A percentile compares a stretch with the other conserved stretches of the same genome.
phyloP scores from a whole-genome alignment of 495 filamentous ascomycete species.

The Penicillium steckii region DNA sequence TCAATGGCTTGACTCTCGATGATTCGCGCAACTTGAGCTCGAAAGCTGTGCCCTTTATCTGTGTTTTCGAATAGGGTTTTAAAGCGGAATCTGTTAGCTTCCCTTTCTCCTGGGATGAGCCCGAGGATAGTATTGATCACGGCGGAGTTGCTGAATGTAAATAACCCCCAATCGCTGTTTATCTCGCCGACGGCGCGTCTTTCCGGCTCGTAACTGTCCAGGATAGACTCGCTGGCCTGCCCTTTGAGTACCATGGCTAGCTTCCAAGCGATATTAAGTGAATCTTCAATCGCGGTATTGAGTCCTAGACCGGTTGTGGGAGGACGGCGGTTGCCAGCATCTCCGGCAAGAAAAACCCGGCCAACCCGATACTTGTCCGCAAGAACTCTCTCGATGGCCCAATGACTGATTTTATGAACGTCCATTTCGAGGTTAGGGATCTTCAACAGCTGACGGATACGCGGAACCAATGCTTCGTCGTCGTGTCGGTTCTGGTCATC shows the following conservation, averaged over 20 bases:
- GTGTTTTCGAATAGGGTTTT: background rate
- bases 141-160: background rate
- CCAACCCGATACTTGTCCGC: background rate
- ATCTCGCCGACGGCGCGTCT: background rate
- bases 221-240: background rate
- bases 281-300: background rate
- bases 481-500: background rate
- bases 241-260: background rate
- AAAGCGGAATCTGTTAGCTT: background rate
- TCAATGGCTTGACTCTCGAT: background rate
- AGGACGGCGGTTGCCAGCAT: background rate
- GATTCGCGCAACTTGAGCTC: background rate
- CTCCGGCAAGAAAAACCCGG: background rate
- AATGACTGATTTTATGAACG: background rate
- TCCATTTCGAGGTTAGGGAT: background rate
- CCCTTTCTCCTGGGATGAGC: background rate
- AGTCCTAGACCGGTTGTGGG: background rate
- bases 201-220: background rate
- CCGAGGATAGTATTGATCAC: background rate
- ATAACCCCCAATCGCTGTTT: background rate
- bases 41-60: background rate
- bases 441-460: background rate
- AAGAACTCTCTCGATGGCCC: background rate
- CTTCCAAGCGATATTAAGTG: background rate
- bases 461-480: background rate